Percentiles rank a stretch among this genome's conserved stretches.
Conservation (phyloP, 306 rosid species). For the Dryas alaskensis region DNA sequence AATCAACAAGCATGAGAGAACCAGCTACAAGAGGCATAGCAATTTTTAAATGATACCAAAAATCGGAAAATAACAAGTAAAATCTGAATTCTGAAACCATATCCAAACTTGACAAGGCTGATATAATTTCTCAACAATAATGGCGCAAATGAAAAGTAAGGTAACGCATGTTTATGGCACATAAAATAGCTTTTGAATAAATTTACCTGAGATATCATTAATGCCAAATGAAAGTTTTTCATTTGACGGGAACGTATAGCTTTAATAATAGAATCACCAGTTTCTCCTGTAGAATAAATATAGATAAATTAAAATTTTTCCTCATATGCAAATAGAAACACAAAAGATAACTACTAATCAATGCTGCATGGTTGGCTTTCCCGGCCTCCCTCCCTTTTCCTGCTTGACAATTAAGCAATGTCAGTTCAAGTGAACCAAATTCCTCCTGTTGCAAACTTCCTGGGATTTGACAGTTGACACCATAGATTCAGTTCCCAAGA, state of each 20-base stretch:
- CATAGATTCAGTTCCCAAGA: slow-evolving; percentile 12
- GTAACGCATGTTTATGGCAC: not conserved
- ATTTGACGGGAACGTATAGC: slow-evolving; percentile 82
- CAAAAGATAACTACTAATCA: not conserved
- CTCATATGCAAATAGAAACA: slow-evolving; percentile 7
- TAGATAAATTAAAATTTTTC: slow-evolving; percentile 7
- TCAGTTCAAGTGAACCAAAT: not conserved
- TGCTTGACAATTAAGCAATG: slow-evolving; percentile 1
- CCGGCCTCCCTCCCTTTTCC: not conserved
- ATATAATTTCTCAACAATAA: not conserved
- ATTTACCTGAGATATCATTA: slow-evolving; percentile 80
- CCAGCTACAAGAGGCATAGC: not conserved
- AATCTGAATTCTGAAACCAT: slow-evolving; percentile 1
- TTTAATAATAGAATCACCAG: slow-evolving; percentile 50
- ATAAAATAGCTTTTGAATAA: slow-evolving; percentile 17
- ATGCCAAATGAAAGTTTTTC: slow-evolving; percentile 88
- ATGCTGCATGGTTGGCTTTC: not conserved
- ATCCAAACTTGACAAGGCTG: not conserved
- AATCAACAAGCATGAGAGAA: not conserved
- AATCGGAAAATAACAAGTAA: not conserved
- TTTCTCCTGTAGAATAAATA: slow-evolving; percentile 63
- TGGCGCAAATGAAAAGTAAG: not conserved
- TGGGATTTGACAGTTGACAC: not conserved
- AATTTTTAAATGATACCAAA: not conserved
- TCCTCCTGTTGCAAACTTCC: not conserved